Conservation (phyloP, 2,329 filamentous ascomycete genomes). For the Trichoderma oligosporum region DNA sequence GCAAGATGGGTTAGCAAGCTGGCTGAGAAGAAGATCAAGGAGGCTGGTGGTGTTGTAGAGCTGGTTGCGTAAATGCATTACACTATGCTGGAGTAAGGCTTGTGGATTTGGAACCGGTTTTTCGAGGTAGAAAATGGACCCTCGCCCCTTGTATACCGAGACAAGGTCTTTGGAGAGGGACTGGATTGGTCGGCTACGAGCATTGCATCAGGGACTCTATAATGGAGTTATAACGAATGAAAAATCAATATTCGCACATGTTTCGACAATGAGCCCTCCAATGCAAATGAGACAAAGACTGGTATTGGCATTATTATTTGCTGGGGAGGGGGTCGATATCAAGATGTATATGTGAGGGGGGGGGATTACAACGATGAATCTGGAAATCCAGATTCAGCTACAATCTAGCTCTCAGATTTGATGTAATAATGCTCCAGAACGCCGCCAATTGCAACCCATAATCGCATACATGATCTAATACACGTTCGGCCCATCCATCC, state of each 20-base stretch:
- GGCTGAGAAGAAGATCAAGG: constrained; percentile 98
- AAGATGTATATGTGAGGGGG: neutral
- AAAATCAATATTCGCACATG: constrained; percentile 38
- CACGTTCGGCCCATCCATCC: constrained; percentile 2
- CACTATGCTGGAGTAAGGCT: constrained; percentile 30
- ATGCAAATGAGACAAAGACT: constrained; percentile 9
- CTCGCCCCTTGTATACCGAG: constrained; percentile 19
- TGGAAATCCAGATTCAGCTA: neutral
- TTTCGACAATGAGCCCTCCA: constrained; percentile 2
- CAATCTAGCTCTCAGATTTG: constrained; percentile 12
- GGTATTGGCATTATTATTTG: neutral
- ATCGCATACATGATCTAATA: constrained; percentile 10
- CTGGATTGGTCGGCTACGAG: constrained; percentile 39
- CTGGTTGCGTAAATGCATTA: constrained; percentile 68
- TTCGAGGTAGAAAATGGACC: constrained; percentile 24
- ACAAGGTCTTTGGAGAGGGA: constrained; percentile 23
- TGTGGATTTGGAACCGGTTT: constrained; percentile 32
- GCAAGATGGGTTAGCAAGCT: constrained; percentile 93
- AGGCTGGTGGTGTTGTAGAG: constrained; percentile 93
- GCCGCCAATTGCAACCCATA: constrained; percentile 1
- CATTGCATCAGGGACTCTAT: constrained; percentile 42
- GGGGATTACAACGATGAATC: constrained; percentile 4
- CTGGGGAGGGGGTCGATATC: neutral
- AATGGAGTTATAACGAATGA: constrained; percentile 41
- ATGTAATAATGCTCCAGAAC: constrained; percentile 19